These are phyloP conservation scores for Cryptococcus maquisensis DNA, from an alignment of 1,284 basidiomycete species.

Conservation along the genomic window DNA sequence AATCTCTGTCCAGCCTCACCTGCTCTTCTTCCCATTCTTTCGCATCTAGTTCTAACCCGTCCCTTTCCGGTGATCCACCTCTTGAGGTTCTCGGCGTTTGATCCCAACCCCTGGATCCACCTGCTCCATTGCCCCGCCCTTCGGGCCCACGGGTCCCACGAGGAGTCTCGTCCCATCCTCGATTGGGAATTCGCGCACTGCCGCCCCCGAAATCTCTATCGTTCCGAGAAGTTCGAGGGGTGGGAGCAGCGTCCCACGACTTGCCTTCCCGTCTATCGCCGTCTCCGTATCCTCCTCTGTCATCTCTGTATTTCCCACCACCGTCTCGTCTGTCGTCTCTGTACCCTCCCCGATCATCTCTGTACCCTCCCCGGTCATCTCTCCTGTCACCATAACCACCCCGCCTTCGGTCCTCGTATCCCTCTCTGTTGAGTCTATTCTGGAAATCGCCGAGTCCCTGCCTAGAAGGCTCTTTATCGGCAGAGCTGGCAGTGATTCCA, in stretches of 20 bases:
- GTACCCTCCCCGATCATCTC: constrained; percentile 24
- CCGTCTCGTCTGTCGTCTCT: constrained; percentile 24
- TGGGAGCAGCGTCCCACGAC: constrained; percentile 51
- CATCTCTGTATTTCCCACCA: background rate
- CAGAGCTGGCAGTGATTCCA: constrained; percentile 23
- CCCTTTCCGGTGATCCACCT: constrained; percentile 52
- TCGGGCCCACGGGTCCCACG: constrained; percentile 51
- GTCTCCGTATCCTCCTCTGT: constrained; percentile 12
- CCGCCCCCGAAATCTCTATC: constrained; percentile 66
- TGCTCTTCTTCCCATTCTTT: constrained; percentile 96
- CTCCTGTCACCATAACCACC: constrained; percentile 3
- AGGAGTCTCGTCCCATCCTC: constrained; percentile 86
- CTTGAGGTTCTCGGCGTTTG: constrained; percentile 69
- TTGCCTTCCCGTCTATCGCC: constrained; percentile 21
- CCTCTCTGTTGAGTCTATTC: constrained; percentile 41
- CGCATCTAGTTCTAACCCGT: constrained; percentile 46
- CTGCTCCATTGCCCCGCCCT: constrained; percentile 22
- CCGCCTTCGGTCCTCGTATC: constrained; percentile 48
- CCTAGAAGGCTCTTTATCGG: constrained; percentile 18
- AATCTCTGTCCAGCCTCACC: constrained; percentile 79
- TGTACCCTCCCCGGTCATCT: constrained; percentile 9
- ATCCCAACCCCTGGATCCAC: constrained; percentile 59
- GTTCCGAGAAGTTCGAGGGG: constrained; percentile 62
- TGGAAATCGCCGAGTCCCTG: constrained; percentile 48
- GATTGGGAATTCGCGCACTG: constrained; percentile 80